Evolutionary conservation across 1,284 basidiomycete genomes (phyloP), one percentile per base, ranked within the genome.

Genomic region (Fomitiporia mediterranea): DNA sequence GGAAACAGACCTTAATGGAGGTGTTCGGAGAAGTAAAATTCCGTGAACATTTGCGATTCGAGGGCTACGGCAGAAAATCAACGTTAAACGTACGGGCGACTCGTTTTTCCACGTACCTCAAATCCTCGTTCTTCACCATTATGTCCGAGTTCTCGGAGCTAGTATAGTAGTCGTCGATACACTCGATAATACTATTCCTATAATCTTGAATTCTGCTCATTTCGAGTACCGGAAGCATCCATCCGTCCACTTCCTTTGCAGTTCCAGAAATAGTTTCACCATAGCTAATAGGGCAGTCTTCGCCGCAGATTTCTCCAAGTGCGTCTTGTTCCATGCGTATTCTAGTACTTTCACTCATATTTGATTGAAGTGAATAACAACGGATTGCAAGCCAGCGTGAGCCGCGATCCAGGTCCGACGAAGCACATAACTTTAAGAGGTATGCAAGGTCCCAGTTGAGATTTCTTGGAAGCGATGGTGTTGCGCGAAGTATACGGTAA

Each of bases 311-410:
- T 42, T 80, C 75, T 6, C 89, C 89, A 3, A 94, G 69, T 7
- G 81, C 68, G 48, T 79, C 69, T 37, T 69, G 69, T 67, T 91
- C 89, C 62, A 91, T 67, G 55, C 78, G 78, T 34, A 81, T 78
- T 27, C 91, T 78, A 60, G 87, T 84, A 0, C 70, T 76, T 69
- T 95, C 93, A 37, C 82, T 80, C 84, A 94, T 90, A 1, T 83
- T 79, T 51, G 77, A 79, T 64, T 91, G 86, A 51, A 86, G 68
- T 0, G 87, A 79, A 67, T 91, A 89, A 62, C 89, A 89, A 21
- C 83, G 79, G 40, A 94, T 83, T 5, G 91, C 84, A 17, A 95
- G 72, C 35, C 89, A 75, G 15, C 82, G 79, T 7, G 84, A 79
- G 0, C 82, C 88, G 37, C 70, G 64, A 65, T 94, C 84, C 3